Base-by-base conservation (phyloP, 2,329 filamentous ascomycete species). In the Dactylellina sp. region DNA sequence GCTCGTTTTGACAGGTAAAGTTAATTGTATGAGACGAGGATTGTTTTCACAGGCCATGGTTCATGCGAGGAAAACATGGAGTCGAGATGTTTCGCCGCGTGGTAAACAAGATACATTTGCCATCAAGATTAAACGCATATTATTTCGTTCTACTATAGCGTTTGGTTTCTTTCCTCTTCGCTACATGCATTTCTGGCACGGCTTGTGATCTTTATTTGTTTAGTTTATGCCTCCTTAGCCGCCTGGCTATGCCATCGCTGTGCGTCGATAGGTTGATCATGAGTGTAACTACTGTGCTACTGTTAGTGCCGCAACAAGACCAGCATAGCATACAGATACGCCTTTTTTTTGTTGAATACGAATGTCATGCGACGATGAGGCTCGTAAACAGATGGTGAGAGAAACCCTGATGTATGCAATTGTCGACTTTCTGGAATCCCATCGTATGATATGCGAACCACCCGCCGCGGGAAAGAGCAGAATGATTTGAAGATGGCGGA, bases 31-130 rank as follows among this genome's bases (percentile, higher is more conserved):
- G 70, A 74, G 70, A 74, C 70, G 61, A 32, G 61, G 37, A 39
- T 50, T 62, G 70, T 74, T 66, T 66, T 61, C 61, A 47, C 47
- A 66, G n/a, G 40, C 55, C 55, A 56, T 53, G 47, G 56, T 66
- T 66, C 60, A 74, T 62, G 55, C 56, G 40, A 40, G 22, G 20
- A 42, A 32, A 62, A n/a, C 14, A 18, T 28, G n/a, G 12, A 9
- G 18, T 16, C n/a, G n/a, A 18, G 20, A 20, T 24, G 44, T 47
- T 47, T 47, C 44, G 24, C 47, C 18, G 16, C 20, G 44, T 20
- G 44, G 47, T 3, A 32, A 50, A 32, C 20, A 14, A 50, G 9
- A 50, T 22, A 50, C 53, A 57, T 22, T 52, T 32, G 46, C 11
- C 6, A 7, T 25, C 20, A 16, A 20, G 6, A 46, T 7, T n/a